These are phyloP conservation scores for Pseudopediastrum boryanum DNA, from an alignment of 139 green algal genomes.

Conservation along the genomic window DNA sequence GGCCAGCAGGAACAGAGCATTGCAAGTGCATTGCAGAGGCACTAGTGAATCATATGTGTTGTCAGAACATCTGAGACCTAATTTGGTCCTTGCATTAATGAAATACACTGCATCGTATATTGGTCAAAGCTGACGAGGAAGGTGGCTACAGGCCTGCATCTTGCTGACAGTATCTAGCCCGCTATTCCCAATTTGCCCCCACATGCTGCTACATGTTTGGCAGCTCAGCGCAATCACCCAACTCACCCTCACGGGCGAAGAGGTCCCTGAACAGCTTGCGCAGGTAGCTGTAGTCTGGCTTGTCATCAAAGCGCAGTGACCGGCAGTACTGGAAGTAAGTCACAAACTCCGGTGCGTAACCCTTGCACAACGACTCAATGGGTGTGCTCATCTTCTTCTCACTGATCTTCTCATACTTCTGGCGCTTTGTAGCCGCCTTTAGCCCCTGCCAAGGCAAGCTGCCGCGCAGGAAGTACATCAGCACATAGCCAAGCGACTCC, in stretches of 20 bases:
- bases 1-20: too few species aligned
- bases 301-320: conserved; percentile 98
- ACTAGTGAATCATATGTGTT: too few species aligned
- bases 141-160: background rate
- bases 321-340: conserved; percentile 96
- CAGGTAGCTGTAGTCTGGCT: conserved; percentile 99
- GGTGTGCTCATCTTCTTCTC: conserved; percentile 99
- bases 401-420: conserved; percentile 99
- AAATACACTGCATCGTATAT: too few species aligned
- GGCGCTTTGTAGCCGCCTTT: conserved; percentile 99
- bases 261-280: conserved; percentile 99
- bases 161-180: too few species aligned
- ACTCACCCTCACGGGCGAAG: conserved; percentile 91
- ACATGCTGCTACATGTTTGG: background rate
- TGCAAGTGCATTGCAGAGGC: too few species aligned
- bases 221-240: too few species aligned
- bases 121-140: too few species aligned
- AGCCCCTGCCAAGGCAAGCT: conserved; percentile 96
- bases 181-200: background rate
- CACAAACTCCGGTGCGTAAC: conserved; percentile 86
- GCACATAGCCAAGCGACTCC: conserved; percentile 87
- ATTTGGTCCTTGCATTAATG: too few species aligned
- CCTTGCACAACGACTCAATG: conserved; percentile 97
- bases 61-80: too few species aligned
- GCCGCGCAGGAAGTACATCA: conserved; percentile 98